These are phyloP conservation scores for Xylaria sp. DNA, from an alignment of 2,329 filamentous ascomycete species.

Conservation along the genomic window DNA sequence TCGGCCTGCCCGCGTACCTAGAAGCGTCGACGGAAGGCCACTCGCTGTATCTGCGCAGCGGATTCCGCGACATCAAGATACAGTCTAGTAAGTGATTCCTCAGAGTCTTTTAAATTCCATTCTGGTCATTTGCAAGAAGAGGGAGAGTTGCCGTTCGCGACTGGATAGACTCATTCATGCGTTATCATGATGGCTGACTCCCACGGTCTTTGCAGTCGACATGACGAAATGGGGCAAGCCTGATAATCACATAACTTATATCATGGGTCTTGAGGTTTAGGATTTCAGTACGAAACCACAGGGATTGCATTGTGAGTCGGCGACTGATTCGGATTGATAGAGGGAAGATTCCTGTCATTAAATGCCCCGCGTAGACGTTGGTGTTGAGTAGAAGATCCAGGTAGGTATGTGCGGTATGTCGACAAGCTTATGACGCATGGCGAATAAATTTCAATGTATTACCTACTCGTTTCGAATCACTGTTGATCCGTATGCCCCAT, in stretches of 20 bases:
- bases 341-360: background rate
- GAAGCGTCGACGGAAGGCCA: constrained; percentile 52
- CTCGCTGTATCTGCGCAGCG: constrained; percentile 52
- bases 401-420: too few relatives aligned
- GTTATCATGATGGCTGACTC: background rate
- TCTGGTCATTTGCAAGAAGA: background rate
- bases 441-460: background rate
- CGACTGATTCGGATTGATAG: background rate
- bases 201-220: constrained; percentile 37
- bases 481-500: background rate
- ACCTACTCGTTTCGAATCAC: background rate
- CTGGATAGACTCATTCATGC: background rate
- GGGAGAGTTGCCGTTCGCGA: background rate
- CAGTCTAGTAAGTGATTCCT: constrained; percentile 24
- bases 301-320: background rate
- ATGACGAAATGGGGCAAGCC: constrained; percentile 47
- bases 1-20: constrained; percentile 51
- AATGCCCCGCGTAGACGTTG: background rate
- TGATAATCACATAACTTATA: constrained; percentile 15
- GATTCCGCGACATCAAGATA: constrained; percentile 52
- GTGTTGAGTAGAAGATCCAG: background rate
- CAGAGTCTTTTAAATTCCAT: background rate
- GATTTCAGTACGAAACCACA: background rate
- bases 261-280: constrained; percentile 33
- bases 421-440: background rate